Evolutionary conservation across 192 early-diverging fungal species (phyloP).

Genomic region (Chytriomyces hyalinus): DNA sequence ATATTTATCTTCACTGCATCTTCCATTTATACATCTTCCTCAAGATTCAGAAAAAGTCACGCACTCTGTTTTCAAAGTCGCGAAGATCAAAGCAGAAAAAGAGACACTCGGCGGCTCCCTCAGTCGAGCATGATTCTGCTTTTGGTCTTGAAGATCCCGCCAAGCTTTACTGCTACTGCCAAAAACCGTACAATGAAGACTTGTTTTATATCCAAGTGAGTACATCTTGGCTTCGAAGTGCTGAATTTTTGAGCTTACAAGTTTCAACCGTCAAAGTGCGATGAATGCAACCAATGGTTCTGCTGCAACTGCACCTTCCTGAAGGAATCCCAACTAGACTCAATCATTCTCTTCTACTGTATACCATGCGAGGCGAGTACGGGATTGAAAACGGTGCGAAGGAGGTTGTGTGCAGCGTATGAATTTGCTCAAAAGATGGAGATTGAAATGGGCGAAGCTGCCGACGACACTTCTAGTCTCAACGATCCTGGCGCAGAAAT

Average conservation of each 20-base stretch:
- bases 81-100: not conserved
- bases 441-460: conserved; percentile 20
- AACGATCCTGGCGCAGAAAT: not conserved
- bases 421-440: conserved; percentile 24
- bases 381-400: conserved; percentile 26
- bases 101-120: conserved; percentile 3
- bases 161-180: conserved; percentile 32
- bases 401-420: conserved; percentile 24
- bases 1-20: not conserved
- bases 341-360: conserved; percentile 32
- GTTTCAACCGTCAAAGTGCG: conserved; percentile 16
- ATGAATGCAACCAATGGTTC: conserved; percentile 36
- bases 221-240: not conserved
- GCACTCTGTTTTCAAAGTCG: conserved; percentile 21
- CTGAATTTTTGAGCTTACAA: conserved; percentile 1
- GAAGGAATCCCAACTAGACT: conserved; percentile 32
- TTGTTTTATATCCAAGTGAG: conserved; percentile 32
- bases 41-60: conserved; percentile 16
- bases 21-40: not conserved
- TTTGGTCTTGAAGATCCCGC: conserved; percentile 19
- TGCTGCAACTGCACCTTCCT: conserved; percentile 24
- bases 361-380: conserved; percentile 22
- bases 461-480: not conserved
- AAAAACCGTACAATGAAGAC: conserved; percentile 11
- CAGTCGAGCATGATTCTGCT: not conserved